Evolutionary conservation across 2,329 filamentous ascomycete species (phyloP), one percentile per base, ranked within the genome.

Genomic region (Verticillium isaacii): DNA sequence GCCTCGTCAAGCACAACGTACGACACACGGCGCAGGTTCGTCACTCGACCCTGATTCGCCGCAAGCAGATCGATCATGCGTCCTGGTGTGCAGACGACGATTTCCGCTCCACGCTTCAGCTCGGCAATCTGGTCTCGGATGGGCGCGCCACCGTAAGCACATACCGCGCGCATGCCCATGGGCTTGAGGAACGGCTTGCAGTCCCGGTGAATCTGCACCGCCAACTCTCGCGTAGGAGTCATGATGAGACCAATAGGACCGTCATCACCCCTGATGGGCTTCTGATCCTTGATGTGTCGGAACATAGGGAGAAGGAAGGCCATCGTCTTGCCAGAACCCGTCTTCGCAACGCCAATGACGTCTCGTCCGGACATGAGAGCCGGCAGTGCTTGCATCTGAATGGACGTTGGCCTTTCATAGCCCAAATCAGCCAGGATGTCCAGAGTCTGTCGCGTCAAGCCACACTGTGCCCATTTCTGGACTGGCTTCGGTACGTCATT

Each of bases 121-220:
- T 97, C 93, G 1, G 93, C 93, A 72, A 99, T 99, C 74, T 99
- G 93, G 67, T 99, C 95, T 71, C 96, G 95, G 74, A 99, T 97
- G 0, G 95, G 93, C 23, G 93, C 91, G 66, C 95, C 95, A 25
- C 95, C 95, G 73, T 97, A 98, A 1, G 93, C 93, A 75, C 93
- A 97, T 29, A 97, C 93, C 57, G 92, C 89, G 63, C 92, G 89
- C 61, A 99, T 84, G 62, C 89, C 88, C 73, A 96, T 87, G 29
- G 90, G 90, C 69, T 94, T 97, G 65, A 97, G 77, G 74, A 97
- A 99, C 1, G 95, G 93, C 74, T 94, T 97, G 77, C 94, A 94
- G 73, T 99, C 95, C 67, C 89, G 87, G 73, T 96, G 92, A 66
- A 99, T 98, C 74, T 99, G 95, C 2, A 91, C 90, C 5, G 93